These are phyloP conservation scores for Suillus weaverae DNA, from an alignment of 768 basidiomycete genomes.

Conservation along the genomic window DNA sequence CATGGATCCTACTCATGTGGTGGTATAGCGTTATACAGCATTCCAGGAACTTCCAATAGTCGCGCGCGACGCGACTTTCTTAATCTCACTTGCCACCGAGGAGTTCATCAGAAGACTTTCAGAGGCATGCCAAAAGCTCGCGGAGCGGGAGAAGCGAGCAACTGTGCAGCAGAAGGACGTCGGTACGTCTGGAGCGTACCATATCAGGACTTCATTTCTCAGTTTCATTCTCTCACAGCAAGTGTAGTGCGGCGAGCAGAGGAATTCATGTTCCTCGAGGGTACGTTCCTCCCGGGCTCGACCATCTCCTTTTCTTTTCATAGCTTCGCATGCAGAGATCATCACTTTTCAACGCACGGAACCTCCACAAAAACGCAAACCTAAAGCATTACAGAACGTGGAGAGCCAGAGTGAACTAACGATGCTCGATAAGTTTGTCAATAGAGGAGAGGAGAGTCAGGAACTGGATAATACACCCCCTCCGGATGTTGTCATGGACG, in stretches of 20 bases:
- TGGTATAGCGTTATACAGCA: conserved; percentile 57
- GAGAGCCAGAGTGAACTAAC: conserved; percentile 34
- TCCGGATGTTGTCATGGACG: conserved; percentile 49
- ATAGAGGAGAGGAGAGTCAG: conserved; percentile 23
- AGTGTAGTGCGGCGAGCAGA: conserved; percentile 63
- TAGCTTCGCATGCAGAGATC: conserved; percentile 44
- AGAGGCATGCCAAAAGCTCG: conserved; percentile 68
- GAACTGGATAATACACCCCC: conserved; percentile 17
- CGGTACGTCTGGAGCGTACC: conserved; percentile 45
- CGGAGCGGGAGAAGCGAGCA: conserved; percentile 67
- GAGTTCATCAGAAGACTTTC: conserved; percentile 80
- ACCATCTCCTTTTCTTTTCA: conserved; percentile 1
- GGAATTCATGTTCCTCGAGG: conserved; percentile 79
- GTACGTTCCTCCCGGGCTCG: conserved; percentile 35
- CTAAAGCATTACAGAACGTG: conserved; percentile 29
- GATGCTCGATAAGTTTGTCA: conserved; percentile 52
- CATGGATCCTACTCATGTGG: conserved; percentile 68
- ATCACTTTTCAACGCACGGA: conserved; percentile 53
- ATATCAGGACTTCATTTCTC: neutral
- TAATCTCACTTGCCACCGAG: conserved; percentile 84
- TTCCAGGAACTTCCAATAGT: conserved; percentile 72
- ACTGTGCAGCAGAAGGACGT: conserved; percentile 81
- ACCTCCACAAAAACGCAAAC: conserved; percentile 44
- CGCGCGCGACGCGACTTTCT: conserved; percentile 73
- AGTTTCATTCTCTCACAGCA: conserved; percentile 38